Evolutionary conservation across 2,329 filamentous ascomycete genomes (phyloP).

Genomic region (Fusarium newnesense): DNA sequence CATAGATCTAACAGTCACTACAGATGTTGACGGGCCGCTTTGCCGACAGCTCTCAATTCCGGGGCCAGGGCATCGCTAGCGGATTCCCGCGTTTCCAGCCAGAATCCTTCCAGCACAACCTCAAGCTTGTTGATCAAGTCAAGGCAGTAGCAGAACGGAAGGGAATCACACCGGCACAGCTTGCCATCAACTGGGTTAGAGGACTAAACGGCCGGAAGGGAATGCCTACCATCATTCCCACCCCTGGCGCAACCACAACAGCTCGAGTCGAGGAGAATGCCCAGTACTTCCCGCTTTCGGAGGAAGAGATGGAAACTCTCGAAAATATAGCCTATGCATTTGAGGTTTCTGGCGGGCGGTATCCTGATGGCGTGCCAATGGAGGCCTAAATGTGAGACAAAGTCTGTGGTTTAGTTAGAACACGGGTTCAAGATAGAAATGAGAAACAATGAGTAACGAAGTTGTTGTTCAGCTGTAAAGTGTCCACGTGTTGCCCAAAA

Average conservation of each 20-base stretch:
- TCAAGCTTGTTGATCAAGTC: slow-evolving; percentile 68
- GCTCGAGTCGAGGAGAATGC: slow-evolving; percentile 71
- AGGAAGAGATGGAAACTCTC: slow-evolving; percentile 62
- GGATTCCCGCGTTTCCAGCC: slow-evolving; percentile 69
- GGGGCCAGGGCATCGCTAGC: slow-evolving; percentile 34
- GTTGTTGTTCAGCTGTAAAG: slow-evolving; percentile 40
- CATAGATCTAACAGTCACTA: slow-evolving; percentile 13
- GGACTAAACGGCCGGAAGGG: slow-evolving; percentile 61
- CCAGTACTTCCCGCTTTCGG: slow-evolving; percentile 58
- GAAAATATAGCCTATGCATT: slow-evolving; percentile 60
- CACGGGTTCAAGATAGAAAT: neutral
- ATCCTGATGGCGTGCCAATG: slow-evolving; percentile 51
- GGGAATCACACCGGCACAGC: slow-evolving; percentile 69
- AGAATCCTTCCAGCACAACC: slow-evolving; percentile 71
- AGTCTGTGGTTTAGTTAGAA: slow-evolving; percentile 27
- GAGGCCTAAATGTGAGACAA: slow-evolving; percentile 49
- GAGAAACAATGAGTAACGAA: slow-evolving; percentile 2
- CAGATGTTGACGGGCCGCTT: slow-evolving; percentile 47
- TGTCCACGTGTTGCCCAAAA: slow-evolving; percentile 47
- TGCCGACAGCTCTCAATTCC: slow-evolving; percentile 39
- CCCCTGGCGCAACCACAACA: slow-evolving; percentile 70
- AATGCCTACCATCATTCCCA: slow-evolving; percentile 70
- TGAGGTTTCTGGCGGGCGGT: slow-evolving; percentile 60
- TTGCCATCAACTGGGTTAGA: slow-evolving; percentile 73
- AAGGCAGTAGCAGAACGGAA: slow-evolving; percentile 68